A percentile compares a stretch with the other conserved stretches of the same genome.
phyloP scores from a whole-genome alignment of 805 yeast genomes.

The Ogataea sp. region DNA sequence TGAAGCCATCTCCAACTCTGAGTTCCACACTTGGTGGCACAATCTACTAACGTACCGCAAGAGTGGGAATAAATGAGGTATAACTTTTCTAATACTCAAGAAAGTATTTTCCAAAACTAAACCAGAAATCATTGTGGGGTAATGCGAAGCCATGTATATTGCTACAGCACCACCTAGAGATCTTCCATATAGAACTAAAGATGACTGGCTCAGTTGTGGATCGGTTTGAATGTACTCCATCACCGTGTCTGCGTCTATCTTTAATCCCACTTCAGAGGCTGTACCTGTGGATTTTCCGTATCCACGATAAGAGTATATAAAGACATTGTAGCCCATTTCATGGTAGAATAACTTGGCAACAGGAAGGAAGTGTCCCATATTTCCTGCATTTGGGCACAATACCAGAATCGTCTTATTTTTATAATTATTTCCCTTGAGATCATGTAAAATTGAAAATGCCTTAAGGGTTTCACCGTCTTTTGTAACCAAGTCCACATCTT shows the following conservation, averaged over 20 bases:
- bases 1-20: constrained; percentile 48
- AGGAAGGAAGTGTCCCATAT: constrained; percentile 86
- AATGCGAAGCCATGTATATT: constrained; percentile 63
- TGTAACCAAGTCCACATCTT: constrained; percentile 52
- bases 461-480: constrained; percentile 63
- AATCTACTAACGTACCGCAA: constrained; percentile 46
- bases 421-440: constrained; percentile 27
- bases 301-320: constrained; percentile 85
- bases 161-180: constrained; percentile 96
- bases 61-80: constrained; percentile 68
- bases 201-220: constrained; percentile 40
- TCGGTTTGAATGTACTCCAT: constrained; percentile 50
- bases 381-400: constrained; percentile 91
- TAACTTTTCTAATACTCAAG: constrained; percentile 58
- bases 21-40: constrained; percentile 80
- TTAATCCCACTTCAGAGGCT: constrained; percentile 73
- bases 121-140: constrained; percentile 45
- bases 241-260: constrained; percentile 71
- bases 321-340: constrained; percentile 62
- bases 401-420: constrained; percentile 64
- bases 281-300: constrained; percentile 76
- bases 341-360: constrained; percentile 62
- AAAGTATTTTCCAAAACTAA: constrained; percentile 84
- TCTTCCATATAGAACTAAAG: constrained; percentile 72
- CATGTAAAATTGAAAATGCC: constrained; percentile 52